Conservation (phyloP, 768 basidiomycete species). For the Lactifluus subvellereus region DNA sequence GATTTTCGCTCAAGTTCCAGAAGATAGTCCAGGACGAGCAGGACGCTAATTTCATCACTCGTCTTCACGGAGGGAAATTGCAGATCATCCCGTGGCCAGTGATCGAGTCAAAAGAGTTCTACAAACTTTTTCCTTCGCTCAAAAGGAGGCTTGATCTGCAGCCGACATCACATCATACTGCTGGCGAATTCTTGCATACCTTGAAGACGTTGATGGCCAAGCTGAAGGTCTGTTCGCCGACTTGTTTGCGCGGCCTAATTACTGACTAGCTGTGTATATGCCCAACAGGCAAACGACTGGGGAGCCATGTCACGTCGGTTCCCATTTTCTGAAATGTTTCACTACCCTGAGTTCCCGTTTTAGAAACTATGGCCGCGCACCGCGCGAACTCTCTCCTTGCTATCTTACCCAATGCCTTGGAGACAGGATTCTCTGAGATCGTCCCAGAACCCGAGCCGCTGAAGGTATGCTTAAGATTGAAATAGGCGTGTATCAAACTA, state of each 20-base stretch:
- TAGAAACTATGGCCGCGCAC: constrained; percentile 49
- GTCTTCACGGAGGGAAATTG: constrained; percentile 49
- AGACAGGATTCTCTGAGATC: constrained; percentile 42
- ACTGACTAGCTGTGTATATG: background rate
- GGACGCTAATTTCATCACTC: constrained; percentile 57
- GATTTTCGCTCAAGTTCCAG: constrained; percentile 54
- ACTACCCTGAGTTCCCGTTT: background rate
- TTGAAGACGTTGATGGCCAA: constrained; percentile 66
- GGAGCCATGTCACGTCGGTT: constrained; percentile 54
- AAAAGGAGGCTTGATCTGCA: constrained; percentile 47
- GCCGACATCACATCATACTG: constrained; percentile 43
- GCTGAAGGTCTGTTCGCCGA: constrained; percentile 40
- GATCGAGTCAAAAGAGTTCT: constrained; percentile 57
- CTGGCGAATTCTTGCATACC: constrained; percentile 50
- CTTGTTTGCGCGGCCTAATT: background rate
- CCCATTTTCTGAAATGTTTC: background rate
- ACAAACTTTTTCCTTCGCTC: constrained; percentile 44
- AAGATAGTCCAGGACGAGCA: constrained; percentile 59
- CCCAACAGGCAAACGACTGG: constrained; percentile 54
- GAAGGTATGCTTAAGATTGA: constrained; percentile 35
- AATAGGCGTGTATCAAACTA: background rate
- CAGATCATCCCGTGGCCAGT: constrained; percentile 64
- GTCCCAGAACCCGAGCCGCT: constrained; percentile 43
- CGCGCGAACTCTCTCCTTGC: constrained; percentile 36
- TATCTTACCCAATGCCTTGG: constrained; percentile 43